Evolutionary conservation across 352 stramenopile genomes (phyloP).

Genomic region (Pythium catenulatum): DNA sequence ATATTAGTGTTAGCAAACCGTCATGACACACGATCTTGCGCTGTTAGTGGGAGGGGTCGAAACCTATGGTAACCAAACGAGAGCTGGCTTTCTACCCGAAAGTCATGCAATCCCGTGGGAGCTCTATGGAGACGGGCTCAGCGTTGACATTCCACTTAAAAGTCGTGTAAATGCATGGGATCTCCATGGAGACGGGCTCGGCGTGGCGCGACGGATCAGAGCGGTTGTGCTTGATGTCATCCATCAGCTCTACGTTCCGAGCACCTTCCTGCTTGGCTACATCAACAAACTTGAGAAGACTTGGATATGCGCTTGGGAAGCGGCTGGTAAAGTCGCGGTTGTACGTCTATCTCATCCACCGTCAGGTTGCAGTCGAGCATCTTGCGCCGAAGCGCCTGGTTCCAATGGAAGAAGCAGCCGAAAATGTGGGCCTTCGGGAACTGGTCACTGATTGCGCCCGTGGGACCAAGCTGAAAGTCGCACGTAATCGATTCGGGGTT

Average conservation of each 20-base stretch:
- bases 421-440: not conserved
- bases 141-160: too few species aligned
- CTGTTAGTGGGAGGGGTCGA: too few species aligned
- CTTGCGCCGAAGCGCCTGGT: conserved; percentile 8
- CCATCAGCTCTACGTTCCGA: not conserved
- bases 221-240: not conserved
- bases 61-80: too few species aligned
- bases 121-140: too few species aligned
- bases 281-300: not conserved
- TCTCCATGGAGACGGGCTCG: too few species aligned
- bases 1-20: too few species aligned
- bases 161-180: too few species aligned
- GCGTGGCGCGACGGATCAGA: not conserved
- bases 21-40: too few species aligned
- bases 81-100: too few species aligned
- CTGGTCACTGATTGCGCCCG: not conserved
- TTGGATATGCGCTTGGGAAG: not conserved
- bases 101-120: too few species aligned
- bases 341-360: not conserved
- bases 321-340: not conserved
- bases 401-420: conserved; percentile 12
- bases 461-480: conserved; percentile 8
- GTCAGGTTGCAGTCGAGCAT: not conserved
- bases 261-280: not conserved
- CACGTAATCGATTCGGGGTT: conserved; percentile 9